Evolutionary conservation across 768 basidiomycete genomes (phyloP).

Genomic region (Mrakia gelida): DNA sequence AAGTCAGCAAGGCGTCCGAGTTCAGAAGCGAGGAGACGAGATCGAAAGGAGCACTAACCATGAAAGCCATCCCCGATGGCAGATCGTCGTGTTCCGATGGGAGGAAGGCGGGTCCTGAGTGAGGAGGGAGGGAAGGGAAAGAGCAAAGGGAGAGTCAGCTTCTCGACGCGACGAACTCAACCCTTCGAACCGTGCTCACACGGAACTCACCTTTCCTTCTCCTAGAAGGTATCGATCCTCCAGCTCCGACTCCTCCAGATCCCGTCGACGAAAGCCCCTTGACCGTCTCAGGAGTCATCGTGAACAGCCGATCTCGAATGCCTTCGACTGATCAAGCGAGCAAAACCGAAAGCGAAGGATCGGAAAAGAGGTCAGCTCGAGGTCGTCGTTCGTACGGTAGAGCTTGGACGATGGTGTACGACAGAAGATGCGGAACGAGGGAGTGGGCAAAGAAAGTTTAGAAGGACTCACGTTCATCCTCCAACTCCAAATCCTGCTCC

Average conservation of each 20-base stretch:
- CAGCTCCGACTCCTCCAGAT: neutral
- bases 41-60: slow-evolving; percentile 55
- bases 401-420: too few relatives aligned
- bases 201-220: slow-evolving; percentile 23
- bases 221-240: slow-evolving; percentile 12
- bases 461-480: slow-evolving; percentile 74
- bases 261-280: neutral
- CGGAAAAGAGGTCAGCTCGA: neutral
- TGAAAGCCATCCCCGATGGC: slow-evolving; percentile 91
- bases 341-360: neutral
- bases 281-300: slow-evolving; percentile 8
- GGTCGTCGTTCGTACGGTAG: neutral
- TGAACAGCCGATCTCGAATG: slow-evolving; percentile 58
- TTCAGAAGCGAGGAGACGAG: slow-evolving; percentile 16
- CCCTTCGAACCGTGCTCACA: neutral
- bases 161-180: too few relatives aligned
- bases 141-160: neutral
- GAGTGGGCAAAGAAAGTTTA: neutral
- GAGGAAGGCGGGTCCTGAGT: slow-evolving; percentile 80
- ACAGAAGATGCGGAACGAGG: neutral
- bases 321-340: slow-evolving; percentile 64
- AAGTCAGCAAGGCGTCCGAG: too few relatives aligned
- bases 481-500: slow-evolving; percentile 94
- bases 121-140: neutral
- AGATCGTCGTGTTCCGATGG: slow-evolving; percentile 96